Evolutionary conservation across 2,329 filamentous ascomycete species (phyloP), one percentile per base, ranked within the genome.

Genomic region (Fusarium burgessii): DNA sequence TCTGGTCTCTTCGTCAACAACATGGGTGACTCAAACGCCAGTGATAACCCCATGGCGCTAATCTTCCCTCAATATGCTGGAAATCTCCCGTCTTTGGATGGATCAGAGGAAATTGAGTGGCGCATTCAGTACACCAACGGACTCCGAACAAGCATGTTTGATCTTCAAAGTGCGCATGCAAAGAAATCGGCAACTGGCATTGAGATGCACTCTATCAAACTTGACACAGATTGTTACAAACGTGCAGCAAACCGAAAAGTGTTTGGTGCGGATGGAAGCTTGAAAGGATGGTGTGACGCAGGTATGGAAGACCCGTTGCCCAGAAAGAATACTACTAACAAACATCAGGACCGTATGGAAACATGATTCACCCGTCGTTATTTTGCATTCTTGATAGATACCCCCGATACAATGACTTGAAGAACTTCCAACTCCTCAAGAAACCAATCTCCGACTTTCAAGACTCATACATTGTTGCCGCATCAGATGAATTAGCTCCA

Each of bases 71-170:
- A 76, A 13, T 76, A 66, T 5, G 74, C 74, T 17, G 74, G 74
- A 7, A 71, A 58, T 9, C 27, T 74, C 14, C 74, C 74, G 4
- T 40, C 61, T 4, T 18, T 76, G 1, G 73, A 74, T 23, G 73
- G 71, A 5, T 73, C 74, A 2, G 74, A 76, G 27, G 74, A 75
- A 13, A 76, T 76, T 3, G 73, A 76, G 38, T 76, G 74, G 74
- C 71, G 55, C 3, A 51, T 75, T 6, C 45, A 49, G 12, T 76
- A 73, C 25, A 56, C 60, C 1, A 76, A 76, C 5, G 74, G 73
- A 4, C 50, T 73, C 4, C 17, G 63, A 17, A 47, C 49, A 40
- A 76, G 72, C 59, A 76, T 76, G 74, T 75, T 76, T 62, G 74
- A 76, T 23, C 58, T 76, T 5, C 74, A 76, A 40, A 73, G 65